Percentiles rank a stretch among this genome's conserved stretches.
phyloP scores from a whole-genome alignment of 2,329 filamentous ascomycete genomes.

The Myriosclerotinia curreyana region DNA sequence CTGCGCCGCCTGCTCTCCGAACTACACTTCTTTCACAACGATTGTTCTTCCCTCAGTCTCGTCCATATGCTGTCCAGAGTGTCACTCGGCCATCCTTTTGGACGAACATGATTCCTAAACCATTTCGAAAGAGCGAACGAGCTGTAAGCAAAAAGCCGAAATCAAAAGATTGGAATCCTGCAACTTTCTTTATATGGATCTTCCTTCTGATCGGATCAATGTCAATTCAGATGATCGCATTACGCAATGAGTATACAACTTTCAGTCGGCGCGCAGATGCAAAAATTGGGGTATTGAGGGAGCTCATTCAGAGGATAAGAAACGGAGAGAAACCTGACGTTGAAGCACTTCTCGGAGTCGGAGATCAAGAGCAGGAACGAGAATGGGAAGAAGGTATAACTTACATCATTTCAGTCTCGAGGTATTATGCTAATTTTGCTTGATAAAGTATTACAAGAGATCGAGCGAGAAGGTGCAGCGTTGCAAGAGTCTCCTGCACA shows the following conservation, averaged over 20 bases:
- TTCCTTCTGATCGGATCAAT: conserved; percentile 90
- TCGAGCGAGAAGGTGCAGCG: conserved; percentile 60
- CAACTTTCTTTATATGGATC: conserved; percentile 77
- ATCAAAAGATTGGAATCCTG: conserved; percentile 71
- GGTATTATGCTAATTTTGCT: conserved; percentile 4
- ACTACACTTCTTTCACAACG: conserved; percentile 26
- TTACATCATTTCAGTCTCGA: conserved; percentile 10
- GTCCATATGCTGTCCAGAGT: conserved; percentile 40
- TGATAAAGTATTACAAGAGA: conserved; percentile 57
- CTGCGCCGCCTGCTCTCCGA: conserved; percentile 33
- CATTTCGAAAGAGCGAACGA: conserved; percentile 50
- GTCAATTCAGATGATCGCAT: conserved; percentile 84
- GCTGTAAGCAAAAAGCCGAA: conserved; percentile 43
- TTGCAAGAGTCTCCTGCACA: conserved; percentile 38
- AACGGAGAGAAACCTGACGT: conserved; percentile 80
- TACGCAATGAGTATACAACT: conserved; percentile 71
- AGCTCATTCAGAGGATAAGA: conserved; percentile 69
- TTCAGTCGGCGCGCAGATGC: conserved; percentile 75
- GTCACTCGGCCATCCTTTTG: conserved; percentile 51
- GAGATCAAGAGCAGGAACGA: conserved; percentile 68
- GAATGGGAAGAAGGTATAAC: conserved; percentile 82
- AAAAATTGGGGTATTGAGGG: conserved; percentile 71
- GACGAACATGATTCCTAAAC: conserved; percentile 67
- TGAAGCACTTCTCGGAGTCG: conserved; percentile 75
- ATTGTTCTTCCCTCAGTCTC: conserved; percentile 21